Percentiles rank a stretch among this genome's conserved stretches.
Conservation (phyloP, 2,329 filamentous ascomycete genomes). For the Aspergillus pseudotamarii region DNA sequence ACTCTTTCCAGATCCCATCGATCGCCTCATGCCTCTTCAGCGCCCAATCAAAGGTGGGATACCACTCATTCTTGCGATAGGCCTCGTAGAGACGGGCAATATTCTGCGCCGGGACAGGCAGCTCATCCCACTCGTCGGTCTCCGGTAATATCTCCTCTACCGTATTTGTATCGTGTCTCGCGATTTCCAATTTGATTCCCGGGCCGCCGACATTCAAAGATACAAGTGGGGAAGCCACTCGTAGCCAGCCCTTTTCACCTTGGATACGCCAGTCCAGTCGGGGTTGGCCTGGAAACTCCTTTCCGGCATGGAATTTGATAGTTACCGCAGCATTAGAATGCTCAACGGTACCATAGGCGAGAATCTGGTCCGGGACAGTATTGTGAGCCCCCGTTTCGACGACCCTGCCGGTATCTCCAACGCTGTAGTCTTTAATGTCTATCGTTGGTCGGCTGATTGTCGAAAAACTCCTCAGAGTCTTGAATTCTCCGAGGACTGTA, state of each 20-base stretch:
- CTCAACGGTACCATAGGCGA: slow-evolving; percentile 17
- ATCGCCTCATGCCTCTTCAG: slow-evolving; percentile 53
- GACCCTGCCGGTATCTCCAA: not conserved
- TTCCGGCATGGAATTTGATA: slow-evolving; percentile 55
- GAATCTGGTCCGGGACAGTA: slow-evolving; percentile 10
- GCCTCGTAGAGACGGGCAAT: slow-evolving; percentile 62
- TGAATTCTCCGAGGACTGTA: slow-evolving; percentile 6
- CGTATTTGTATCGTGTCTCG: slow-evolving; percentile 52
- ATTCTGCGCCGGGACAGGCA: slow-evolving; percentile 50
- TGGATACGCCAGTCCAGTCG: slow-evolving; percentile 30
- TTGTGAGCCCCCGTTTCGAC: slow-evolving; percentile 2
- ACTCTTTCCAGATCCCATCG: slow-evolving; percentile 32
- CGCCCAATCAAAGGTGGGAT: slow-evolving; percentile 50
- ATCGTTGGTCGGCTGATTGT: slow-evolving; percentile 9
- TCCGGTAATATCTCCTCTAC: slow-evolving; percentile 43
- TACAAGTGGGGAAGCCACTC: slow-evolving; percentile 37
- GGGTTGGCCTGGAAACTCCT: slow-evolving; percentile 29
- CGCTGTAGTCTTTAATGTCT: slow-evolving; percentile 6
- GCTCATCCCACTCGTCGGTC: slow-evolving; percentile 51
- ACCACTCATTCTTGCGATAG: slow-evolving; percentile 47
- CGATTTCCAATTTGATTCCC: slow-evolving; percentile 53
- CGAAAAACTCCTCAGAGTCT: not conserved
- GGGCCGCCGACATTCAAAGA: slow-evolving; percentile 40
- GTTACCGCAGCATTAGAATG: slow-evolving; percentile 26
- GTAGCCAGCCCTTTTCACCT: slow-evolving; percentile 43